Conservation (phyloP, 768 basidiomycete species). For the Mrakia hoshinonis region DNA sequence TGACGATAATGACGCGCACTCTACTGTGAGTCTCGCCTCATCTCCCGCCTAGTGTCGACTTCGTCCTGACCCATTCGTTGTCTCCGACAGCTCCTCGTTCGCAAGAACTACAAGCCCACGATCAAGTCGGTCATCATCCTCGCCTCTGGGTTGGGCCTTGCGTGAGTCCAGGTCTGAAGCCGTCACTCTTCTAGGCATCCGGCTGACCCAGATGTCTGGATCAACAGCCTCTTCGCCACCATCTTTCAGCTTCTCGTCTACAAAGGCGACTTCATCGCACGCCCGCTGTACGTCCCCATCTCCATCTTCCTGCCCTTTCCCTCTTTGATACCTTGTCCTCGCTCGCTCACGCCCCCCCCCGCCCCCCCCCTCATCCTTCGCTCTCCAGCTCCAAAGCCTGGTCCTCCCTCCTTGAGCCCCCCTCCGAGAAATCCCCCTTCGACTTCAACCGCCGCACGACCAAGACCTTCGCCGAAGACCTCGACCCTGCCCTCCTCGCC, state of each 20-base stretch:
- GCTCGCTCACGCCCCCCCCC: neutral
- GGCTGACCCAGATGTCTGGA: neutral
- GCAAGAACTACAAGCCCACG: slow-evolving; percentile 10
- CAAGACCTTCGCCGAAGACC: slow-evolving; percentile 5
- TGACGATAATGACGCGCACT: slow-evolving; percentile 7
- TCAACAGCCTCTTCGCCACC: neutral
- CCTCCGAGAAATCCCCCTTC: neutral
- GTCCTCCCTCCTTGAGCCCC: neutral
- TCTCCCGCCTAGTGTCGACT: neutral
- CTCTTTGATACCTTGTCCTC: neutral
- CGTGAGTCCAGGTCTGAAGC: neutral
- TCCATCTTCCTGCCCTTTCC: neutral
- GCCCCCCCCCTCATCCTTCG: no score
- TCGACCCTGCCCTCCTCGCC: neutral
- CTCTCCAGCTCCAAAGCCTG: slow-evolving; percentile 5
- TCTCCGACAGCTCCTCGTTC: neutral
- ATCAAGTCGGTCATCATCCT: slow-evolving; percentile 13
- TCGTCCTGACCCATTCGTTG: neutral
- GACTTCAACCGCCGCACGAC: neutral
- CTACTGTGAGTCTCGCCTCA: neutral
- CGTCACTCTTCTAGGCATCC: neutral
- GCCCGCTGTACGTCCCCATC: neutral
- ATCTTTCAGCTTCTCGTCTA: slow-evolving; percentile 13
- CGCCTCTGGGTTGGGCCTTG: neutral
- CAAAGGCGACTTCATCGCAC: slow-evolving; percentile 13